A percentile compares a stretch with the other conserved stretches of the same genome.
These are phyloP conservation scores for Oxyria digyna DNA, from an alignment of 148 eudicot genomes.

Conservation along the genomic window DNA sequence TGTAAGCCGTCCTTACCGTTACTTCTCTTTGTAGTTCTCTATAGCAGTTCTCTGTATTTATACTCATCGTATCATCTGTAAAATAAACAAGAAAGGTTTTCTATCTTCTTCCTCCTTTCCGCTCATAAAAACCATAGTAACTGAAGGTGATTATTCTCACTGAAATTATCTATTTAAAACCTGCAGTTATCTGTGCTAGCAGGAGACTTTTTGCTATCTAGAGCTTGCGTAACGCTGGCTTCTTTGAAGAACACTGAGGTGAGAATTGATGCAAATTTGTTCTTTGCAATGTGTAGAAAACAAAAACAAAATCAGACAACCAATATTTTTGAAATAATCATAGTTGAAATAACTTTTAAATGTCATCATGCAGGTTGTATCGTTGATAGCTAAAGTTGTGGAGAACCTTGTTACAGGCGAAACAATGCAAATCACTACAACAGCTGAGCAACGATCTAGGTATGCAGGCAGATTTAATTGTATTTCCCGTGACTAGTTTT, in stretches of 20 bases:
- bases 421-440: conserved; percentile 88
- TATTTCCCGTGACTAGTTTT: background rate
- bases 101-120: too few relatives aligned
- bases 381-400: conserved; percentile 73
- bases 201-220: conserved; percentile 7
- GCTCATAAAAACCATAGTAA: background rate
- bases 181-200: conserved; percentile 7
- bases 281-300: background rate
- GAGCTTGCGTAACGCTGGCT: conserved; percentile 1
- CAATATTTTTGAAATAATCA: background rate
- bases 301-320: background rate
- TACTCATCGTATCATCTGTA: too few relatives aligned
- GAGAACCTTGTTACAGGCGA: conserved; percentile 97
- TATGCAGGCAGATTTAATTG: conserved; percentile 15
- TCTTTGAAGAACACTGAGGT: conserved; percentile 20
- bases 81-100: too few relatives aligned
- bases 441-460: conserved; percentile 85
- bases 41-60: too few relatives aligned
- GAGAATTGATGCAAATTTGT: background rate
- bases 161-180: background rate
- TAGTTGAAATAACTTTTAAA: background rate
- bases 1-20: too few relatives aligned
- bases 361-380: conserved; percentile 49
- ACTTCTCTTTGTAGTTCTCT: too few relatives aligned
- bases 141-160: background rate